Evolutionary conservation across 2,329 filamentous ascomycete species (phyloP).

Genomic region (Colletotrichum gigasporum): DNA sequence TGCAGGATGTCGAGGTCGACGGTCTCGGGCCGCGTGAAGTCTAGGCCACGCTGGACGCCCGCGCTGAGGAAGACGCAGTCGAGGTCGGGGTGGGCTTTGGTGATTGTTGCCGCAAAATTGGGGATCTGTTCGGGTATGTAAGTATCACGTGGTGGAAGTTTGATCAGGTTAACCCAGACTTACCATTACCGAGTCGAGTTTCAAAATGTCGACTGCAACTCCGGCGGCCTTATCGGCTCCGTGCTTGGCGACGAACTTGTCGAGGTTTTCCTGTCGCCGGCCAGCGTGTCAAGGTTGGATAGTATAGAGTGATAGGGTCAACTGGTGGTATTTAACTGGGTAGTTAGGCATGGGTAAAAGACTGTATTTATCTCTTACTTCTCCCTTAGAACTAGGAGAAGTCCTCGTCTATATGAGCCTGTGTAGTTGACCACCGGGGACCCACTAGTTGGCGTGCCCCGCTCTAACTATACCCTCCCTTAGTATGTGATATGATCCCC

Average conservation of each 20-base stretch:
- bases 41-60: slow-evolving; percentile 58
- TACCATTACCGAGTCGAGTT: neutral
- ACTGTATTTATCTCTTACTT: no score
- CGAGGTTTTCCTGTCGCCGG: slow-evolving; percentile 57
- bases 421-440: no score
- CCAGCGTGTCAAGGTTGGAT: no score
- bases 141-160: neutral
- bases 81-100: slow-evolving; percentile 54
- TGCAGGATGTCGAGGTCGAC: slow-evolving; percentile 42
- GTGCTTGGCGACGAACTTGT: slow-evolving; percentile 55
- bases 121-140: neutral
- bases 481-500: no score
- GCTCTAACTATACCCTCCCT: no score
- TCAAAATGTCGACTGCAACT: slow-evolving; percentile 25
- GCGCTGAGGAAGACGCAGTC: slow-evolving; percentile 68
- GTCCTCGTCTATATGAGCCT: no score
- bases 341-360: no score
- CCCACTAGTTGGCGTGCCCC: no score
- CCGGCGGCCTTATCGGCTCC: slow-evolving; percentile 48
- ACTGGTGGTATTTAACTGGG: no score
- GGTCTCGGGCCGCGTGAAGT: slow-evolving; percentile 45
- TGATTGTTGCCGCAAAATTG: slow-evolving; percentile 32
- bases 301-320: no score
- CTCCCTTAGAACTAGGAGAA: no score
- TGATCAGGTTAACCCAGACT: neutral